Evolutionary conservation across 106 monocot species (phyloP).

Genomic region (Apostasia shenzhenica): DNA sequence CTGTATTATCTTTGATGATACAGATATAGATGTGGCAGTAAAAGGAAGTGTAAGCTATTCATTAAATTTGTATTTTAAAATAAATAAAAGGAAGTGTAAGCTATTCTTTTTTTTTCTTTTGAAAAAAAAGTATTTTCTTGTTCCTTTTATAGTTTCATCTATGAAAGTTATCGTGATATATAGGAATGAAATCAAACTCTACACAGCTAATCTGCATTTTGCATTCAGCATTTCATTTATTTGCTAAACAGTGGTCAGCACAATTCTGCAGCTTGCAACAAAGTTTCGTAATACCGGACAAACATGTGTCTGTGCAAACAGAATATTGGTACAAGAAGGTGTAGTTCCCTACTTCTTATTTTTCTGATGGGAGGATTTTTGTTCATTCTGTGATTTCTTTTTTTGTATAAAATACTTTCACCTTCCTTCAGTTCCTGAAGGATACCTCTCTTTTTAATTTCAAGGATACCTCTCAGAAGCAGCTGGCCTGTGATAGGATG

Average conservation of each 20-base stretch:
- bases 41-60: conserved; percentile 74
- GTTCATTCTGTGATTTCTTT: no score
- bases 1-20: conserved; percentile 94
- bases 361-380: no score
- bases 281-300: conserved; percentile 98
- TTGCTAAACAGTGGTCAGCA: neutral
- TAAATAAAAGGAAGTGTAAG: neutral
- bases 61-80: neutral
- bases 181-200: no score
- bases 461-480: no score
- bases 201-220: neutral
- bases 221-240: neutral
- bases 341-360: neutral
- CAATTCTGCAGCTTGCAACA: conserved; percentile 65
- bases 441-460: no score
- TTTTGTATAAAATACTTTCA: no score
- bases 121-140: neutral
- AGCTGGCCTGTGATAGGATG: no score
- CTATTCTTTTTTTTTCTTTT: neutral
- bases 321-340: conserved; percentile 99
- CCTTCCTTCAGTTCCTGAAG: no score
- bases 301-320: conserved; percentile 96
- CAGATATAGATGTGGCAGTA: conserved; percentile 82
- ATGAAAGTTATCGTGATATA: no score
- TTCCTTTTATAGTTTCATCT: neutral